A percentile compares a stretch with the other conserved stretches of the same genome.
phyloP scores from a whole-genome alignment of 2,329 filamentous ascomycete genomes.

The Penicillium aurantiogriseum region DNA sequence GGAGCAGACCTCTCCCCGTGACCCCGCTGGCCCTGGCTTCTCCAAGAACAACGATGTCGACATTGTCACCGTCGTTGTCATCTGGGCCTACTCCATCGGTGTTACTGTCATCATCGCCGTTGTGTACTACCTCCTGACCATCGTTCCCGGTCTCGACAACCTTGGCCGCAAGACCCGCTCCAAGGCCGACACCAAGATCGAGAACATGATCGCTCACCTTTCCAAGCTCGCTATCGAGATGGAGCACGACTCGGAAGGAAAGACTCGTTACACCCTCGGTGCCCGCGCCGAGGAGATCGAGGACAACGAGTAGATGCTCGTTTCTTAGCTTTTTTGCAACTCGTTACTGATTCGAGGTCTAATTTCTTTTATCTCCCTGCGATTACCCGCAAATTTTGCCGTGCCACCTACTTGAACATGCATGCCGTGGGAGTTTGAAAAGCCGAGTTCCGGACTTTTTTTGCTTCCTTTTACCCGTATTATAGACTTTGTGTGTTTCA shows the following conservation, averaged over 20 bases:
- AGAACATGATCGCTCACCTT: slow-evolving; percentile 54
- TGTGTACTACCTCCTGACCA: slow-evolving; percentile 51
- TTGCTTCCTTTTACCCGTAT: slow-evolving; percentile 32
- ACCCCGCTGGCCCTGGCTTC: slow-evolving; percentile 30
- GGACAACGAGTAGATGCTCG: slow-evolving; percentile 44
- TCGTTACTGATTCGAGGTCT: slow-evolving; percentile 37
- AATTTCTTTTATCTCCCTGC: slow-evolving; percentile 19
- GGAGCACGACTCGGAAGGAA: slow-evolving; percentile 48
- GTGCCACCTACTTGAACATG: slow-evolving; percentile 29
- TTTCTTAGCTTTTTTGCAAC: slow-evolving; percentile 25
- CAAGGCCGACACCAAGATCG: slow-evolving; percentile 53
- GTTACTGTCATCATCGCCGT: slow-evolving; percentile 54
- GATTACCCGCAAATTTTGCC: slow-evolving; percentile 27
- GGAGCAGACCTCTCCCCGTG: slow-evolving; percentile 28
- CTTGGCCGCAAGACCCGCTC: slow-evolving; percentile 53
- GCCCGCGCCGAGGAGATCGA: slow-evolving; percentile 44
- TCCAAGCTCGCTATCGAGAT: slow-evolving; percentile 54
- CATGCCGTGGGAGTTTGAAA: slow-evolving; percentile 25
- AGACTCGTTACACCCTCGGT: slow-evolving; percentile 45
- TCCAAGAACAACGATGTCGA: slow-evolving; percentile 55
- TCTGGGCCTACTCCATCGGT: slow-evolving; percentile 55
- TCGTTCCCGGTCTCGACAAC: slow-evolving; percentile 49
- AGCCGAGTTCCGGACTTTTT: slow-evolving; percentile 12
- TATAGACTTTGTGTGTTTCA: slow-evolving; percentile 39
- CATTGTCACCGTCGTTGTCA: slow-evolving; percentile 55